Base-by-base conservation (phyloP, 495 filamentous ascomycete species). In the Penicillium angulare region DNA sequence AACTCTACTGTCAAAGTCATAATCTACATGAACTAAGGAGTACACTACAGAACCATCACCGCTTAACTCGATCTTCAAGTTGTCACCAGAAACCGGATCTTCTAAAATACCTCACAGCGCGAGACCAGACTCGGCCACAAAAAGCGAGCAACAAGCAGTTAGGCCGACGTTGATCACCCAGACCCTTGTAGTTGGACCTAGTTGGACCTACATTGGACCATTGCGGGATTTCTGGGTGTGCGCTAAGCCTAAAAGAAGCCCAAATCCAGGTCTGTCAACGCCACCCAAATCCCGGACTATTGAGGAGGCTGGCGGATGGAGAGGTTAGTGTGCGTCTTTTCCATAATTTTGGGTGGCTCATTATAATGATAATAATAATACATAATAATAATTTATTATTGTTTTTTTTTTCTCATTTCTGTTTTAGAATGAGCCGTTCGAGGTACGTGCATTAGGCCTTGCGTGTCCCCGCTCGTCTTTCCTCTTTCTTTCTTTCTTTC, bases 181-280 rank as follows among this genome's bases (percentile, higher is more conserved):
- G 43, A 34, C 43, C 43, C 27, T 31, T 38, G 10, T 23, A 18
- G 13, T 21, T 27, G 21, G 21, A n/a, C n/a, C n/a, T n/a, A n/a
- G n/a, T n/a, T n/a, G n/a, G n/a, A n/a, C n/a, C n/a, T n/a, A n/a
- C n/a, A n/a, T 38, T 41, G 38, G 10, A 9, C 29, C 13, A 9
- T 45, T 49, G 47, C 47, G 47, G 36, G 47, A 49, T 49, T 49
- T 49, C 47, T 42, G 9, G 29, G 32, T 47, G 20, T 12, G 29
- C 43, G 29, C 43, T 46, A 46, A 20, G 9, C 43, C 16, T 7
- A 15, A 29, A 44, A 44, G 24, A 13, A 8, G 15, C 23, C n/a
- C n/a, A n/a, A n/a, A n/a, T n/a, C n/a, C n/a, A n/a, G n/a, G n/a
- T n/a, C 17, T 26, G 20, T 7, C 45, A 29, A 27, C 34, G 32